Conservation (phyloP, 2,329 filamentous ascomycete species). For the Aureobasidium sp. region DNA sequence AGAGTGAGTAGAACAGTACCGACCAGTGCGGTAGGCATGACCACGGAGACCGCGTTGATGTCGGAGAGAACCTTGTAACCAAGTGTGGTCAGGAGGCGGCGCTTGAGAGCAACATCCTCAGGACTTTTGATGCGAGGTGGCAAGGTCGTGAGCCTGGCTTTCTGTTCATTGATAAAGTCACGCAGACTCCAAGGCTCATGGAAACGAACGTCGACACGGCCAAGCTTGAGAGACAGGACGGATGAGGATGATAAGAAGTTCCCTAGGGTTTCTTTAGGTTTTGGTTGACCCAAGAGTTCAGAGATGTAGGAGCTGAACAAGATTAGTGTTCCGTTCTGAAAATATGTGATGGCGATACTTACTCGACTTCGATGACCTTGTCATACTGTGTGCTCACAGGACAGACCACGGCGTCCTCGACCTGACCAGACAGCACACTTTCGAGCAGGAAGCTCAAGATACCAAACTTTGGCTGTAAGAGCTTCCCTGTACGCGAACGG, state of each 20-base stretch:
- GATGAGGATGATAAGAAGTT: conserved; percentile 87
- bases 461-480: conserved; percentile 89
- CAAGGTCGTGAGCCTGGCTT: conserved; percentile 44
- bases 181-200: conserved; percentile 92
- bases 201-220: conserved; percentile 89
- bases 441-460: conserved; percentile 90
- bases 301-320: conserved; percentile 69
- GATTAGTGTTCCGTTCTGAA: not conserved
- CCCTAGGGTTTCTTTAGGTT: conserved; percentile 86
- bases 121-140: conserved; percentile 30
- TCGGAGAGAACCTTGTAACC: conserved; percentile 89
- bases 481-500: conserved; percentile 84
- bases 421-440: conserved; percentile 77
- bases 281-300: conserved; percentile 86
- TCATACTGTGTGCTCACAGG: conserved; percentile 97
- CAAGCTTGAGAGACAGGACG: conserved; percentile 78
- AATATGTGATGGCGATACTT: conserved; percentile 19
- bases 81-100: conserved; percentile 72
- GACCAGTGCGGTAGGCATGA: conserved; percentile 96
- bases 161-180: conserved; percentile 72
- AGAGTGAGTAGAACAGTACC: conserved; percentile 89
- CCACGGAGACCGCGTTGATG: conserved; percentile 92
- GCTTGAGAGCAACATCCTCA: conserved; percentile 44
- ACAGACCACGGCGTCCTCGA: conserved; percentile 86
- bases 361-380: conserved; percentile 94